phyloP scores from a whole-genome alignment of 2,329 filamentous ascomycete species.

The Ceratocystis alfenasii region DNA sequence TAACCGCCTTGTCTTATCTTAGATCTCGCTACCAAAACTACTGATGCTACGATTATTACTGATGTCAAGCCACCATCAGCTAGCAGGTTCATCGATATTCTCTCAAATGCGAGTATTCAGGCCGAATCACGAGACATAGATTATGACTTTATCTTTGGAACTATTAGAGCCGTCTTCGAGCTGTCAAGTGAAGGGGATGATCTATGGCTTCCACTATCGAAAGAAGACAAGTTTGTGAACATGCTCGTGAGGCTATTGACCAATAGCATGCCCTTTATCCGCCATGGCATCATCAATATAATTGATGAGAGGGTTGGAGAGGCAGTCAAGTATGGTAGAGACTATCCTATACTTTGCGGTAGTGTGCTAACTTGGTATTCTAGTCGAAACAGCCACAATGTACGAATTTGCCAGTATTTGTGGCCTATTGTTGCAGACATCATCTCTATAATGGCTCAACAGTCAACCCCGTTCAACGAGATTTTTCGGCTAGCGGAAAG shows the following conservation, averaged over 20 bases:
- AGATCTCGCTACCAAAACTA: slow-evolving; percentile 2
- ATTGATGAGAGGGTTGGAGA: slow-evolving; percentile 20
- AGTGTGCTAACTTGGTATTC: not conserved
- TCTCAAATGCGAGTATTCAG: not conserved
- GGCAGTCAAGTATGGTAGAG: not conserved
- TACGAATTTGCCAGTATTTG: slow-evolving; percentile 26
- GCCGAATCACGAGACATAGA: not conserved
- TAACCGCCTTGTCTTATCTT: not conserved
- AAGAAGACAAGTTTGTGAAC: not conserved
- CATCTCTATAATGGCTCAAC: slow-evolving; percentile 28
- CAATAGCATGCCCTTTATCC: slow-evolving; percentile 27
- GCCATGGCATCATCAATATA: slow-evolving; percentile 31
- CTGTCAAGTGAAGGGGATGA: slow-evolving; percentile 2
- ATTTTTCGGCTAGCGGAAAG: slow-evolving; percentile 18
- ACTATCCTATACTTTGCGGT: not conserved
- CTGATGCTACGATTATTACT: not conserved
- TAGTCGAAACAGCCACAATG: slow-evolving; percentile 18
- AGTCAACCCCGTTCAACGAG: slow-evolving; percentile 30
- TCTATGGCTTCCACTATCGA: slow-evolving; percentile 6
- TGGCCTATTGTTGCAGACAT: slow-evolving; percentile 30
- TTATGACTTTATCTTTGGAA: not conserved
- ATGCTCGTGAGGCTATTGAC: slow-evolving; percentile 22
- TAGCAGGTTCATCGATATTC: slow-evolving; percentile 2
- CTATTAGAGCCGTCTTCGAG: not conserved
- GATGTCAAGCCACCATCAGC: slow-evolving; percentile 5